Conservation (phyloP, 2,329 filamentous ascomycete species). For the Thermochaetoides dissita region DNA sequence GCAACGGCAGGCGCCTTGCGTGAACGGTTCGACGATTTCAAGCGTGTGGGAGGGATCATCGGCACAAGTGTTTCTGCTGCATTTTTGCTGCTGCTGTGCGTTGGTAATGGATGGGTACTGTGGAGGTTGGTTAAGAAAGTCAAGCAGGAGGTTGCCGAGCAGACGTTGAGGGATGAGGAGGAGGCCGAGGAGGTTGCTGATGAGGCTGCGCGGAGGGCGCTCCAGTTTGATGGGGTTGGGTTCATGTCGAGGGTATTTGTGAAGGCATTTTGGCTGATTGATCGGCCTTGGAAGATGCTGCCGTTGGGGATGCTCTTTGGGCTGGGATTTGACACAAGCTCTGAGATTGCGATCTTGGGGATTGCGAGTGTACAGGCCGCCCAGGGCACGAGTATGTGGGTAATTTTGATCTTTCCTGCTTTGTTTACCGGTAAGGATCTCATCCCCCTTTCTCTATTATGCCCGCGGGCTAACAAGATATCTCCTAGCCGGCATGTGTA, state of each 20-base stretch:
- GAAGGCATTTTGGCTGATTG: slow-evolving; percentile 59
- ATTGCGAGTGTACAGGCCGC: slow-evolving; percentile 80
- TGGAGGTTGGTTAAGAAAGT: slow-evolving; percentile 62
- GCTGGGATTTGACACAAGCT: slow-evolving; percentile 88
- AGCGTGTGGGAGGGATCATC: slow-evolving; percentile 70
- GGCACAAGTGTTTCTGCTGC: slow-evolving; percentile 75
- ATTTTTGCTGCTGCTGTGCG: slow-evolving; percentile 68
- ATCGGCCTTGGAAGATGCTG: slow-evolving; percentile 89
- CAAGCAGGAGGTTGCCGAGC: slow-evolving; percentile 39
- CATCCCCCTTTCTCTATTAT: background rate
- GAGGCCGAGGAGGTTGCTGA: slow-evolving; percentile 15
- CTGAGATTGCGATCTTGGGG: slow-evolving; percentile 80
- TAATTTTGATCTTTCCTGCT: slow-evolving; percentile 82
- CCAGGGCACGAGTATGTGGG: slow-evolving; percentile 78
- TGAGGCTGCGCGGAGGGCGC: slow-evolving; percentile 29
- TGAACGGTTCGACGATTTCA: slow-evolving; percentile 66
- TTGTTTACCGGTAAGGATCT: slow-evolving; percentile 60
- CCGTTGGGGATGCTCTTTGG: slow-evolving; percentile 80
- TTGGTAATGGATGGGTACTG: slow-evolving; percentile 77
- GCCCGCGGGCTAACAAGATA: slow-evolving; percentile 1
- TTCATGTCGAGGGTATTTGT: slow-evolving; percentile 60
- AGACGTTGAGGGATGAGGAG: slow-evolving; percentile 18
- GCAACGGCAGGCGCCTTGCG: slow-evolving; percentile 76
- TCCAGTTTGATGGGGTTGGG: slow-evolving; percentile 64
- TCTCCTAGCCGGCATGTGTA: slow-evolving; percentile 68